These are phyloP conservation scores for Thelonectria blattea DNA, from an alignment of 2,329 filamentous ascomycete species.

Conservation along the genomic window DNA sequence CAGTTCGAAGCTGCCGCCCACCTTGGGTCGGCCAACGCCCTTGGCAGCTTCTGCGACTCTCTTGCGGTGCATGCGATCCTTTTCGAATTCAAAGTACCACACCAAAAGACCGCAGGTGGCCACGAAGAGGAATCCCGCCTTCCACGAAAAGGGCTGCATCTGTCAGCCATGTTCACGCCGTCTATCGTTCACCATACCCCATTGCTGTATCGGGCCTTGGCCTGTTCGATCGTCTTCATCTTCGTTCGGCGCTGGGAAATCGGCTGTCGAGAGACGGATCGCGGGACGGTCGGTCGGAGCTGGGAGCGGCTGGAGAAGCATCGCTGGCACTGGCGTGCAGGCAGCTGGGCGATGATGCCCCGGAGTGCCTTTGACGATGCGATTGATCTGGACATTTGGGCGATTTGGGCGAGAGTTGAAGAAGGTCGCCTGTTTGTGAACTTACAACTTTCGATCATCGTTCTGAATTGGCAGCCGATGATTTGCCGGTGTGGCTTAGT, in stretches of 20 bases:
- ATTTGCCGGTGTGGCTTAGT: conserved; percentile 39
- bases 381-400: conserved; percentile 48
- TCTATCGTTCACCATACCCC: conserved; percentile 51
- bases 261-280: conserved; percentile 42
- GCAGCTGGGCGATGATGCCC: conserved; percentile 41
- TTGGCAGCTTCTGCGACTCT: conserved; percentile 91
- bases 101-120: conserved; percentile 77
- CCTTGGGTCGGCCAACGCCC: conserved; percentile 89
- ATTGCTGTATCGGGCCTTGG: conserved; percentile 62
- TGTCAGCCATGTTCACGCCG: conserved; percentile 32
- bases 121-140: conserved; percentile 86
- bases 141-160: conserved; percentile 86
- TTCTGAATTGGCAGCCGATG: conserved; percentile 33
- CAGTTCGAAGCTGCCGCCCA: conserved; percentile 85
- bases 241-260: conserved; percentile 49
- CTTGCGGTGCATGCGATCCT: conserved; percentile 87
- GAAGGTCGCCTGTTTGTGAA: conserved; percentile 28
- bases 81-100: conserved; percentile 93
- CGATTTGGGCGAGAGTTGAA: conserved; percentile 21
- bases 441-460: conserved; percentile 38
- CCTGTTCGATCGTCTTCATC: conserved; percentile 63
- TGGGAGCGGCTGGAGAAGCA: conserved; percentile 49
- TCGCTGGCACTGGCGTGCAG: conserved; percentile 49
- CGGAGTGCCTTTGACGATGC: conserved; percentile 45
- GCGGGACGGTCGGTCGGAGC: conserved; percentile 43